These are phyloP conservation scores for Cryptococcus jaspeensis DNA, from an alignment of 1,284 basidiomycete genomes.

Conservation along the genomic window DNA sequence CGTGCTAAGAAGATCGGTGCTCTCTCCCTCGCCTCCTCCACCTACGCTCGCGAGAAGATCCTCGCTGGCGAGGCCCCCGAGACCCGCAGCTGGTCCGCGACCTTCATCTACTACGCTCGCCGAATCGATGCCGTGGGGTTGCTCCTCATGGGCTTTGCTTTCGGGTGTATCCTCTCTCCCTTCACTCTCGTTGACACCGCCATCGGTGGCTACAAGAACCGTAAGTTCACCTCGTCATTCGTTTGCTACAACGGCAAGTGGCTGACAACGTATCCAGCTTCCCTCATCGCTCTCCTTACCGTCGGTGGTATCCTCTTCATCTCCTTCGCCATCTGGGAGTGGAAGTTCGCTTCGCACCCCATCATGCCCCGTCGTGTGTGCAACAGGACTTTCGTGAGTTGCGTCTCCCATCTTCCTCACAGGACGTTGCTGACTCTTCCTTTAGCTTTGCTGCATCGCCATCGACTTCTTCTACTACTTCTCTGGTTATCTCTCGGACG, in stretches of 20 bases:
- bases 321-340: constrained; percentile 49
- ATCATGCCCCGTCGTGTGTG: constrained; percentile 51
- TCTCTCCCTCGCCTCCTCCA: constrained; percentile 24
- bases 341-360: constrained; percentile 45
- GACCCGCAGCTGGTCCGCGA: constrained; percentile 14
- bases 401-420: not conserved
- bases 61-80: constrained; percentile 11
- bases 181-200: constrained; percentile 44
- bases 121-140: constrained; percentile 50
- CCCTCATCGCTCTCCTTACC: constrained; percentile 52
- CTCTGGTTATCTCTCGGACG: constrained; percentile 41
- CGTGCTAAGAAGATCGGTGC: constrained; percentile 41
- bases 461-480: constrained; percentile 52
- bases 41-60: constrained; percentile 14
- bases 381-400: constrained; percentile 48
- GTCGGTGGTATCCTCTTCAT: constrained; percentile 49
- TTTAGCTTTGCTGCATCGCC: constrained; percentile 21
- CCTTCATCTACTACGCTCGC: constrained; percentile 30
- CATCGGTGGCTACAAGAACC: constrained; percentile 44
- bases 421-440: not conserved
- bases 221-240: no score
- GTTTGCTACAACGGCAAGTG: no score
- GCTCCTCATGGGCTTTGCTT: constrained; percentile 47
- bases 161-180: constrained; percentile 49
- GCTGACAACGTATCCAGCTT: constrained; percentile 23